A percentile compares a stretch with the other conserved stretches of the same genome.
Conservation (phyloP, 805 yeast species). For the Candida xyloterini region DNA sequence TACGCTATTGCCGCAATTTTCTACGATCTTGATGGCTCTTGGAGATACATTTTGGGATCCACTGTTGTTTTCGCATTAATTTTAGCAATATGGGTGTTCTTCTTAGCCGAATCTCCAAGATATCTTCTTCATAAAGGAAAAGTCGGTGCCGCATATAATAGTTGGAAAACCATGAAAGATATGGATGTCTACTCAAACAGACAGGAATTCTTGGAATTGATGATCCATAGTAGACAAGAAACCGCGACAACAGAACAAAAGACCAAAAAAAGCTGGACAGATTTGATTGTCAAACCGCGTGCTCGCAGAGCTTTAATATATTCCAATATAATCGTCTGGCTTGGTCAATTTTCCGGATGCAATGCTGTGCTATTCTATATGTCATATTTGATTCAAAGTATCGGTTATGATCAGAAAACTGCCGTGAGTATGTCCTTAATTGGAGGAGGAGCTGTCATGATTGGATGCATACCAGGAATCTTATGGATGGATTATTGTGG, state of each 20-base stretch:
- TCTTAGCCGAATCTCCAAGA: constrained; percentile 62
- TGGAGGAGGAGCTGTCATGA: constrained; percentile 59
- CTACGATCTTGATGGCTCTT: constrained; percentile 51
- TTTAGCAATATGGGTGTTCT: constrained; percentile 47
- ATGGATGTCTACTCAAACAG: constrained; percentile 39
- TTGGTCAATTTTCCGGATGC: constrained; percentile 67
- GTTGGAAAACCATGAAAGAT: constrained; percentile 57
- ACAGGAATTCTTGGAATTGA: constrained; percentile 55
- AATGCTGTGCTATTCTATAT: constrained; percentile 65
- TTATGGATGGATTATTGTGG: constrained; percentile 56
- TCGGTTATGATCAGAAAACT: constrained; percentile 50
- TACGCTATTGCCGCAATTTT: constrained; percentile 63
- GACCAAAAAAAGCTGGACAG: constrained; percentile 42
- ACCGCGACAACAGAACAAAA: constrained; percentile 42
- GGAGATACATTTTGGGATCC: constrained; percentile 69
- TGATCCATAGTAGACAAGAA: constrained; percentile 19
- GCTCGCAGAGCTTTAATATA: constrained; percentile 60
- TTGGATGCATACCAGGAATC: constrained; percentile 67
- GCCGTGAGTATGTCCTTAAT: constrained; percentile 66
- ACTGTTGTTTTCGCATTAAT: constrained; percentile 56
- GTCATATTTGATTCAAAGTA: constrained; percentile 52
- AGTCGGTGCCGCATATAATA: constrained; percentile 50
- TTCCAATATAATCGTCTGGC: constrained; percentile 52
- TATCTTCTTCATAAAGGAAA: constrained; percentile 48
- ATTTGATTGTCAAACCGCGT: constrained; percentile 52